A percentile compares a stretch with the other conserved stretches of the same genome.
Evolutionary conservation across 1,139 yeast species (phyloP).

Genomic region (Hansenula sp.): DNA sequence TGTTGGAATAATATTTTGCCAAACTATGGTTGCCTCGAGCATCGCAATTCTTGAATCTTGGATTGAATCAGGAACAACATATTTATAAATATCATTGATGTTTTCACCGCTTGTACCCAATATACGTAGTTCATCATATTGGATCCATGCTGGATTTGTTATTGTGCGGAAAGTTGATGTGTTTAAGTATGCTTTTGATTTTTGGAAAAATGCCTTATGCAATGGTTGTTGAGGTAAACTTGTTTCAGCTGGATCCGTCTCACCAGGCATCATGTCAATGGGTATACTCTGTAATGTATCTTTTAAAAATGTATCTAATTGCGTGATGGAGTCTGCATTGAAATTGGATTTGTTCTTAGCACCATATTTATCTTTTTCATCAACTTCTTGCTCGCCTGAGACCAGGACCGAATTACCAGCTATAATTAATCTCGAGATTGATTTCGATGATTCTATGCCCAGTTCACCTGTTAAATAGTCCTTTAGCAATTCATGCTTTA

Average conservation of each 20-base stretch:
- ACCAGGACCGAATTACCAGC: conserved; percentile 73
- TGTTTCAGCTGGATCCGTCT: conserved; percentile 74
- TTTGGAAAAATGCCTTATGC: conserved; percentile 66
- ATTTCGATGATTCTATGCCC: conserved; percentile 31
- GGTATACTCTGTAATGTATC: conserved; percentile 62
- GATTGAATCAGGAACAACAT: conserved; percentile 40
- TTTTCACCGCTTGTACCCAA: conserved; percentile 86
- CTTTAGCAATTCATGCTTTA: conserved; percentile 56
- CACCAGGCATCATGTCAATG: conserved; percentile 81
- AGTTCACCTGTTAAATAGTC: conserved; percentile 74
- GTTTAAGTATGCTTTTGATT: conserved; percentile 41
- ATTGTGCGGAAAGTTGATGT: conserved; percentile 37
- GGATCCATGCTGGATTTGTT: conserved; percentile 80
- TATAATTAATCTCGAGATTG: conserved; percentile 55
- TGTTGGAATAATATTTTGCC: conserved; percentile 91
- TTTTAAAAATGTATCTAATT: conserved; percentile 54
- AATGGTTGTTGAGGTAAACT: conserved; percentile 89
- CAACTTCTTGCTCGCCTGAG: conserved; percentile 21
- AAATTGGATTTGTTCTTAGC: conserved; percentile 49
- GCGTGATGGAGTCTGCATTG: conserved; percentile 37
- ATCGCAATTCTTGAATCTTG: conserved; percentile 43
- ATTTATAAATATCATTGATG: conserved; percentile 70
- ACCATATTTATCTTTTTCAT: conserved; percentile 42
- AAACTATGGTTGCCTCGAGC: conserved; percentile 65
- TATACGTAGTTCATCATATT: conserved; percentile 48